phyloP scores from a whole-genome alignment of 805 yeast species.

The Candida schatavii region DNA sequence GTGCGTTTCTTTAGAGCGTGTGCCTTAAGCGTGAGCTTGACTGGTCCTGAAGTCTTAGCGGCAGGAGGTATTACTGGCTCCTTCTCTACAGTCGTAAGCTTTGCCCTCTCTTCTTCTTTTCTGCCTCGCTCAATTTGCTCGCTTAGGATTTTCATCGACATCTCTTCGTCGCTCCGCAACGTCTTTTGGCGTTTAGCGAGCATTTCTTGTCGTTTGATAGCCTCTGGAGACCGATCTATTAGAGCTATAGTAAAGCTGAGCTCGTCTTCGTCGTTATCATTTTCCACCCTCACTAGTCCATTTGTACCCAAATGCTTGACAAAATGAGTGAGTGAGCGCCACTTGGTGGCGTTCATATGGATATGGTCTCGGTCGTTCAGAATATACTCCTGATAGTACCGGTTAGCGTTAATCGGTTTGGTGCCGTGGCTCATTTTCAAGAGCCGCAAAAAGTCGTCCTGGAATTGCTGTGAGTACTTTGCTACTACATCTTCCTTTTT shows the following conservation, averaged over 20 bases:
- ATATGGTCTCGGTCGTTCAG: constrained; percentile 71
- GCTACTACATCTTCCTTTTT: constrained; percentile 51
- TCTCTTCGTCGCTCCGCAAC: constrained; percentile 45
- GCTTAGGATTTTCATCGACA: constrained; percentile 41
- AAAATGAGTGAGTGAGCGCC: constrained; percentile 69
- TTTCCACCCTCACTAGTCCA: constrained; percentile 53
- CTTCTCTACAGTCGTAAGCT: neutral
- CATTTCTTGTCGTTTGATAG: constrained; percentile 38
- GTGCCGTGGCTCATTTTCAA: constrained; percentile 75
- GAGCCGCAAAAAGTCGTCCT: constrained; percentile 59
- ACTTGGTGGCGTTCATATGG: constrained; percentile 87
- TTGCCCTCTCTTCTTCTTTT: constrained; percentile 1
- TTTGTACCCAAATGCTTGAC: constrained; percentile 55
- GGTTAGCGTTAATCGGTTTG: constrained; percentile 73
- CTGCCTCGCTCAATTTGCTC: constrained; percentile 52
- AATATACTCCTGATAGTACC: constrained; percentile 87
- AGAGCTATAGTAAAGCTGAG: constrained; percentile 32
- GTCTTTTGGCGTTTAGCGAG: constrained; percentile 32
- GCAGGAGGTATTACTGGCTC: neutral
- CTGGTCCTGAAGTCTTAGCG: constrained; percentile 14
- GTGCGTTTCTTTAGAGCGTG: constrained; percentile 1
- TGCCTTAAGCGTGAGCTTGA: constrained; percentile 15
- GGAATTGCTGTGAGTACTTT: constrained; percentile 59
- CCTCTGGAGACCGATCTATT: constrained; percentile 45
- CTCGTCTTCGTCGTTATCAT: constrained; percentile 21